Percentiles rank a stretch among this genome's conserved stretches.
phyloP scores from a whole-genome alignment of 78 protist genomes.

The Cavenderia fasciculata region DNA sequence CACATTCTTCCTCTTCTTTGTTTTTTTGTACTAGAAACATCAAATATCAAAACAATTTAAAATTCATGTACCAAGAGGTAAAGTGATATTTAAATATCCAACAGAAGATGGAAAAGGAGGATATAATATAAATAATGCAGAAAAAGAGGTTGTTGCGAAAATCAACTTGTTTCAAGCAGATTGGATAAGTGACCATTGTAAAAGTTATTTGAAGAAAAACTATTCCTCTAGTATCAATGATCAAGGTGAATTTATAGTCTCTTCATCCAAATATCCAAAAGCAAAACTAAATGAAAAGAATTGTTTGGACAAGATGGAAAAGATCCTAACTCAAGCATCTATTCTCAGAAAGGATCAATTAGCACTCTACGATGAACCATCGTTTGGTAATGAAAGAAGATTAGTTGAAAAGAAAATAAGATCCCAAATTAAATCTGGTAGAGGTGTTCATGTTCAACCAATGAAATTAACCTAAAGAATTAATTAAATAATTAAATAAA shows the following conservation, averaged over 20 bases:
- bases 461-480: background rate
- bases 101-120: background rate
- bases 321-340: background rate
- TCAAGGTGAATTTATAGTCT: no score
- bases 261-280: constrained; percentile 3
- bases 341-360: background rate
- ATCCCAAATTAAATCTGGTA: background rate
- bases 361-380: background rate
- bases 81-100: background rate
- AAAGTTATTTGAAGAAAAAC: no score
- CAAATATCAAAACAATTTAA: background rate
- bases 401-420: background rate
- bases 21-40: background rate
- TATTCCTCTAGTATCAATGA: no score
- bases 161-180: constrained; percentile 30
- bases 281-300: background rate
- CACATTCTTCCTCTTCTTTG: no score
- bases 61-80: background rate
- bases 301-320: background rate
- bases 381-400: background rate
- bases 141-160: background rate
- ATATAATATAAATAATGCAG: background rate
- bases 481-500: background rate
- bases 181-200: constrained; percentile 58
- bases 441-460: no score